Conservation (phyloP, 2,329 filamentous ascomycete genomes). For the Fusarium siculi region DNA sequence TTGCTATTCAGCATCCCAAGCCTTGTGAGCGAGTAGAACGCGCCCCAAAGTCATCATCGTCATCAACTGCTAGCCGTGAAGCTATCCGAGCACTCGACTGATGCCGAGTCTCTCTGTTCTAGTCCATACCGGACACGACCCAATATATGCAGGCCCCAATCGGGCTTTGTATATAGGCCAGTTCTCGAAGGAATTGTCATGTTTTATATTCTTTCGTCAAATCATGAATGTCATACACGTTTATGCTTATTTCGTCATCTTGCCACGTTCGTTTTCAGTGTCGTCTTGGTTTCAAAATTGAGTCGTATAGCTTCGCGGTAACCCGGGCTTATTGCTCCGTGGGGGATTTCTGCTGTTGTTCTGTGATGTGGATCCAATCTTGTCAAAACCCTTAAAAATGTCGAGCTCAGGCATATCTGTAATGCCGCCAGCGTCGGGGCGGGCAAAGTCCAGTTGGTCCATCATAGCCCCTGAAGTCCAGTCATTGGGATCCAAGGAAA, state of each 20-base stretch:
- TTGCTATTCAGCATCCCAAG: slow-evolving; percentile 38
- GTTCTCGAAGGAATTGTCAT: slow-evolving; percentile 26
- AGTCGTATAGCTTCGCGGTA: slow-evolving; percentile 49
- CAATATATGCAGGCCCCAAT: slow-evolving; percentile 23
- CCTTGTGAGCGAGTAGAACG: slow-evolving; percentile 32
- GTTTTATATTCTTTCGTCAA: slow-evolving; percentile 42
- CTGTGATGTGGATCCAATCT: slow-evolving; percentile 68
- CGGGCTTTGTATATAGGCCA: slow-evolving; percentile 17
- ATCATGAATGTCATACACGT: slow-evolving; percentile 43
- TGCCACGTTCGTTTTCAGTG: slow-evolving; percentile 15
- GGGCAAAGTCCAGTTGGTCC: slow-evolving; percentile 54
- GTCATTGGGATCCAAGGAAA: slow-evolving; percentile 51
- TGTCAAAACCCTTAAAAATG: slow-evolving; percentile 79
- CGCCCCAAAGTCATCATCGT: slow-evolving; percentile 46
- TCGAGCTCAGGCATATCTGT: slow-evolving; percentile 72
- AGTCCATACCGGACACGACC: slow-evolving; percentile 37
- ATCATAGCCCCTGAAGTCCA: slow-evolving; percentile 48
- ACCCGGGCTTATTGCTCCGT: slow-evolving; percentile 43
- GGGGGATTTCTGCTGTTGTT: slow-evolving; percentile 22
- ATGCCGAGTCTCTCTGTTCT: slow-evolving; percentile 38
- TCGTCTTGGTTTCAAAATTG: slow-evolving; percentile 40
- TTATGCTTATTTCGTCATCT: slow-evolving; percentile 39
- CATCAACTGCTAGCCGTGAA: slow-evolving; percentile 47
- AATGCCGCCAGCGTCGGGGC: slow-evolving; percentile 61
- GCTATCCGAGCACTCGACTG: slow-evolving; percentile 34